Base-by-base conservation (phyloP, 768 basidiomycete species). In the Lactifluus pinguis region DNA sequence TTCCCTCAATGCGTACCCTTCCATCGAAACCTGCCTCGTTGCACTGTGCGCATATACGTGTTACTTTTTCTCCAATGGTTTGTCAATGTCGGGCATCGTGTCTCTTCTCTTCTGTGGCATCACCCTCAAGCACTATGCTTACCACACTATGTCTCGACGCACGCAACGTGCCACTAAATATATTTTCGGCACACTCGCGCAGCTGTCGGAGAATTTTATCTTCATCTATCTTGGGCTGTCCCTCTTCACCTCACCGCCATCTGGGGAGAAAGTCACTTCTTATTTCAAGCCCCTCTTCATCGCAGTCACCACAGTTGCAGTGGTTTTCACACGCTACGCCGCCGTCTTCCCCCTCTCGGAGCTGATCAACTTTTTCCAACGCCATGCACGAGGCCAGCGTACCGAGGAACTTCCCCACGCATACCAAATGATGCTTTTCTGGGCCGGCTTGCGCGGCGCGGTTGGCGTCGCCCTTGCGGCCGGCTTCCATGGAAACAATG, bases 361-460 rank as follows among this genome's bases (percentile, higher is more conserved):
- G 67, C 82, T 82, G 30, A 97, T 99, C 84, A 99, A 99, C 76
- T 80, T 97, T 65, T 86, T 98, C 79, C 88, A 86, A 67, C 78
- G 77, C 32, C 89, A 95, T 62, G 86, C 83, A 2, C 83, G 92
- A 1, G 93, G 93, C 1, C 90, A 94, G 68, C 82, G 93, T 45
- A 75, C 80, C 25, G 95, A 97, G 65, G 95, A 98, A 67, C 76
- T 99, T 5, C 95, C 97, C 1, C 95, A 98, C 72, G 94, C 93
- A 11, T 98, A 99, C 69, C 95, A 98, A 68, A 95, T 98, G 92
- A 97, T 98, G 94, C 76, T 98, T 15, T 98, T 98, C 75, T 99
- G 95, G 97, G 95, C 95, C 1, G 95, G 95, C 6, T 76, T 99
- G 56, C 80, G 97, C 32, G 97, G 97, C 39, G 97, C 97, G 0